Evolutionary conservation across 2,329 filamentous ascomycete species (phyloP), one percentile per base, ranked within the genome.

Genomic region (Apiospora koreana): DNA sequence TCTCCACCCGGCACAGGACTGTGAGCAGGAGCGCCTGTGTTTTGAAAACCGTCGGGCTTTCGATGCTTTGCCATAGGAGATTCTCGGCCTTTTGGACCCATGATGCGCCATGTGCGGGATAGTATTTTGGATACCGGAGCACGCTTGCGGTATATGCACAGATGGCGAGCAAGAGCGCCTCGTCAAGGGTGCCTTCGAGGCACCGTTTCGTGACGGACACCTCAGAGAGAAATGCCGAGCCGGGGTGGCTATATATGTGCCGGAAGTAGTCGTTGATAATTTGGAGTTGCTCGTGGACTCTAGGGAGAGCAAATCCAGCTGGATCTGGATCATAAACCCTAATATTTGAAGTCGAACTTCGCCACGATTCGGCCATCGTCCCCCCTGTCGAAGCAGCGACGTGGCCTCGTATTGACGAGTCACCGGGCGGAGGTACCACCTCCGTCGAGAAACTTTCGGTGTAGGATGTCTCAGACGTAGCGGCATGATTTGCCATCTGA

Each of bases 1-100:
- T 81, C 25, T 85, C 79, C 50, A 84, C 82, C 48, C 81, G 81
- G 69, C 84, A 83, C 71, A 83, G 82, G 69, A 85, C 83, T 70
- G 84, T 79, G 25, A 85, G 77, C 42, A 85, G 77, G 14, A 85
- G 78, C 12, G 84, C 83, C 72, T 85, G 83, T 64, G 73, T 74
- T 9, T 69, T 73, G 6, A 73, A 68, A 25, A 78, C 72, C 2
- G 73, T 73, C 48, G 2, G 76, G 75, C 9, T 71, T 70, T 69
- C 75, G 74, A 28, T 76, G 69, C n/a, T 74, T 58, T 43, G 66
- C 67, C 73, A 74, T 23, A 77, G 72, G 18, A 31, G 31, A 21
- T 73, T 65, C 67, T 78, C 76, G 1, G 76, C 74, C 23, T 69
- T 71, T 42, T 75, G 70, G 23, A 73, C 71, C 75, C 77, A 78